A percentile compares a stretch with the other conserved stretches of the same genome.
Evolutionary conservation across 495 filamentous ascomycete genomes (phyloP).

Genomic region (Copromyces sp.): DNA sequence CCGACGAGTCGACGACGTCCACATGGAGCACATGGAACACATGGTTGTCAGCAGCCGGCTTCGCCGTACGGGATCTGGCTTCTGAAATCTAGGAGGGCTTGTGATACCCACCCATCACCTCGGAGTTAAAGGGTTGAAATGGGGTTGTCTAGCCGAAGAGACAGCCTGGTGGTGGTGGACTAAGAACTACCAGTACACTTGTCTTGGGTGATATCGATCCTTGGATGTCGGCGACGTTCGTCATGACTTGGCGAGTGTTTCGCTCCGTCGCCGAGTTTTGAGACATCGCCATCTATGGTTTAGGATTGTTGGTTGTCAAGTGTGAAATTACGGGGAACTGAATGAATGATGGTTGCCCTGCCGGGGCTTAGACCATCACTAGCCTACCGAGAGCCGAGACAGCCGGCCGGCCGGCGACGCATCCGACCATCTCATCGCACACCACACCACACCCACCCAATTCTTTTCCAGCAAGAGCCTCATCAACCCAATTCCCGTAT

Average conservation of each 20-base stretch:
- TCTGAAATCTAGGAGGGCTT: background rate
- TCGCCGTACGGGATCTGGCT: background rate
- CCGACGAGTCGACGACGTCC: background rate
- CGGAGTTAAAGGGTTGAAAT: background rate
- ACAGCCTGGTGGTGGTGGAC: background rate
- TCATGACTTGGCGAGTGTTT: background rate
- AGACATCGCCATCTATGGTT: background rate
- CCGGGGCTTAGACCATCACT: background rate
- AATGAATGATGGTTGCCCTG: background rate
- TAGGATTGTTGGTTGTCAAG: background rate
- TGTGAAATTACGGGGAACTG: background rate
- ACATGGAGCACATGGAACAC: background rate
- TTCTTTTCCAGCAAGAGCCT: background rate
- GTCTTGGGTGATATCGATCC: background rate
- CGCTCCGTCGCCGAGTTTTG: background rate
- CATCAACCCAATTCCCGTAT: background rate
- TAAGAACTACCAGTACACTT: background rate
- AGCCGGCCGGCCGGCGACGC: background rate
- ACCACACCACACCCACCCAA: background rate
- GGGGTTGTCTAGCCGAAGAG: background rate
- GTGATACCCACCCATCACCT: background rate
- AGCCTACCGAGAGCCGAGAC: background rate
- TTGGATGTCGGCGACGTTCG: background rate
- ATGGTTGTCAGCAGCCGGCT: background rate
- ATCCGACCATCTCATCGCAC: background rate